Evolutionary conservation across 164 flowering plant species (phyloP).

Genomic region (Umbilicus rupestris): DNA sequence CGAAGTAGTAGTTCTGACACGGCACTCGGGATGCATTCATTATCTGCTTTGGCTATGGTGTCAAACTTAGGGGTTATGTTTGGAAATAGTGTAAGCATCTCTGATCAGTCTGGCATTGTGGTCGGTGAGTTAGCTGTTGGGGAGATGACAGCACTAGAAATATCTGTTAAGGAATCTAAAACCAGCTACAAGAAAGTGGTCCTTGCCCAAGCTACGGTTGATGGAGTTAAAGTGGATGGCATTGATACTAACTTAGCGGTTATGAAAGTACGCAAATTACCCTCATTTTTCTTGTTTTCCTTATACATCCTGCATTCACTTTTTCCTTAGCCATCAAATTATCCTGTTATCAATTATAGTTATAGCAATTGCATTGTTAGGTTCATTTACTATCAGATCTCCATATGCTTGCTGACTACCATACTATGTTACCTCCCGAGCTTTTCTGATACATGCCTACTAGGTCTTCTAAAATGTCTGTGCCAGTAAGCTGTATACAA

Average conservation of each 20-base stretch:
- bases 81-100: constrained; percentile 32
- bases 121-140: constrained; percentile 89
- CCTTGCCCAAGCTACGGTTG: constrained; percentile 72
- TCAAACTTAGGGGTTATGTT: constrained; percentile 59
- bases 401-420: no score
- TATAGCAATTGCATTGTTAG: no score
- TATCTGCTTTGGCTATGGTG: constrained; percentile 51
- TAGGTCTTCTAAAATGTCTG: no score
- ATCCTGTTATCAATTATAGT: not conserved
- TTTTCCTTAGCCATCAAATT: not conserved
- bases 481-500: no score
- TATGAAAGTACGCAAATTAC: constrained; percentile 56
- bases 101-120: constrained; percentile 32
- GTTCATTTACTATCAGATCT: no score
- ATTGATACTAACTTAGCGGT: constrained; percentile 90
- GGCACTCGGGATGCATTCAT: constrained; percentile 47
- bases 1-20: constrained; percentile 19
- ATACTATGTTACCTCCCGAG: no score
- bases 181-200: constrained; percentile 60
- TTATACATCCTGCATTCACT: not conserved
- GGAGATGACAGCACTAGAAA: constrained; percentile 54
- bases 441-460: no score
- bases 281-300: not conserved
- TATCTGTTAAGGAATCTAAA: constrained; percentile 60
- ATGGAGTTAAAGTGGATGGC: constrained; percentile 94